Evolutionary conservation across 2,329 filamentous ascomycete species (phyloP).

Genomic region (Gyromitra esculenta): DNA sequence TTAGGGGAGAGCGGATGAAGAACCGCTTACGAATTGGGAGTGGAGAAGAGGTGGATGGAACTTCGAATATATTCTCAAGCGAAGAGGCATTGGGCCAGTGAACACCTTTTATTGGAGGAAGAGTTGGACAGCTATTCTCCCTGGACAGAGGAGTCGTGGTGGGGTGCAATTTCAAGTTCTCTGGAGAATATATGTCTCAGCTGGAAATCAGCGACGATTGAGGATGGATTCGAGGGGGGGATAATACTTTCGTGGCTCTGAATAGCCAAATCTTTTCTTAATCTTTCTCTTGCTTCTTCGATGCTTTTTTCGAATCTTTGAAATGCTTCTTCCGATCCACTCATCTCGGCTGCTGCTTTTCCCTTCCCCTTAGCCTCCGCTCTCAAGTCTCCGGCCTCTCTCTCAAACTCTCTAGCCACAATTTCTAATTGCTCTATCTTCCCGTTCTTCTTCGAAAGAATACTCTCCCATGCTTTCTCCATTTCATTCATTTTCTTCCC

Average conservation of each 20-base stretch:
- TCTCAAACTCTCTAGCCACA: not conserved
- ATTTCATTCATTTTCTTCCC: constrained; percentile 24
- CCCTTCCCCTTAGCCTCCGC: not conserved
- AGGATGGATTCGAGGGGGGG: not conserved
- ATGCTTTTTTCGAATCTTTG: constrained; percentile 32
- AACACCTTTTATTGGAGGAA: constrained; percentile 14
- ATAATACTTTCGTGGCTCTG: constrained; percentile 19
- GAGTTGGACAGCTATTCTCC: not conserved
- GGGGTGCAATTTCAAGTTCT: not conserved
- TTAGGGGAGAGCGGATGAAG: constrained; percentile 15
- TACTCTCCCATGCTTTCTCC: constrained; percentile 17
- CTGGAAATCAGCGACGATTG: not conserved
- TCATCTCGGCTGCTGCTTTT: not conserved
- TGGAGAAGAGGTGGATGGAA: not conserved
- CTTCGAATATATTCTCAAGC: constrained; percentile 24
- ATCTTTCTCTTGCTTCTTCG: constrained; percentile 31
- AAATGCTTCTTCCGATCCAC: constrained; percentile 21
- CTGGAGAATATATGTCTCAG: not conserved
- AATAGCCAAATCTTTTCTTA: constrained; percentile 32
- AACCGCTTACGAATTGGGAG: not conserved
- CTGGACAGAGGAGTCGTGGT: not conserved
- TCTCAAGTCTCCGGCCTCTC: not conserved
- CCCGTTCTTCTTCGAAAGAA: constrained; percentile 27
- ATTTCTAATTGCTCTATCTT: constrained; percentile 25
- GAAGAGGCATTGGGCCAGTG: constrained; percentile 28